These are phyloP conservation scores for Spergularia bocconei DNA, from an alignment of 148 eudicot species.

Conservation along the genomic window DNA sequence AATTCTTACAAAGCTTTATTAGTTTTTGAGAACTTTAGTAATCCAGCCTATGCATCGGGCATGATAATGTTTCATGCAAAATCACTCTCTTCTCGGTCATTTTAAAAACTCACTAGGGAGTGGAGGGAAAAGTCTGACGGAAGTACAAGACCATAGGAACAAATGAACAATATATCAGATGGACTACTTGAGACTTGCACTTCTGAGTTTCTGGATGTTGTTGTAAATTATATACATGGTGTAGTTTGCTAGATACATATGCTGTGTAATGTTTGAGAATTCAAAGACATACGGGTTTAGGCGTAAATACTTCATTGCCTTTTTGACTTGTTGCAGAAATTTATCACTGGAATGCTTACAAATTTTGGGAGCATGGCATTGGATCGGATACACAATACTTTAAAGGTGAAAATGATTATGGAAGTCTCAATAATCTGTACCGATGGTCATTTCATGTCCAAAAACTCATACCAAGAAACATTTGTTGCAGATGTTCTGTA, in stretches of 20 bases:
- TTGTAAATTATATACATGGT: background rate
- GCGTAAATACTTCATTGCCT: constrained; percentile 2
- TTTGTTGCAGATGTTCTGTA: constrained; percentile 77
- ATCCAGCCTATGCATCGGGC: background rate
- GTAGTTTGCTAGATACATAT: background rate
- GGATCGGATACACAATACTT: constrained; percentile 89
- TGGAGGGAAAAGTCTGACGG: background rate
- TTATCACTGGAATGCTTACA: constrained; percentile 91
- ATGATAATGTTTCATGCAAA: background rate
- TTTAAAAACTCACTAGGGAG: background rate
- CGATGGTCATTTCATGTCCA: background rate
- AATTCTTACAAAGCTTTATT: background rate
- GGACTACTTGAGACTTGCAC: background rate
- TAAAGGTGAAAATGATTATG: constrained; percentile 57
- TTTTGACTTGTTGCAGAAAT: constrained; percentile 61
- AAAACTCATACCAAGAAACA: constrained; percentile 14
- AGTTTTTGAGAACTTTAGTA: background rate
- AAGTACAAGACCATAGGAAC: background rate
- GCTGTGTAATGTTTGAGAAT: background rate
- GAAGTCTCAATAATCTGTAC: background rate
- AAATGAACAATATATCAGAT: background rate
- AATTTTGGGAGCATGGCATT: constrained; percentile 94
- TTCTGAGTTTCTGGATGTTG: background rate
- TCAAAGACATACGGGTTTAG: background rate
- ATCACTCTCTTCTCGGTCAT: background rate